Evolutionary conservation across 192 early-diverging fungal genomes (phyloP).

Genomic region (Bifiguratus adelaidae): DNA sequence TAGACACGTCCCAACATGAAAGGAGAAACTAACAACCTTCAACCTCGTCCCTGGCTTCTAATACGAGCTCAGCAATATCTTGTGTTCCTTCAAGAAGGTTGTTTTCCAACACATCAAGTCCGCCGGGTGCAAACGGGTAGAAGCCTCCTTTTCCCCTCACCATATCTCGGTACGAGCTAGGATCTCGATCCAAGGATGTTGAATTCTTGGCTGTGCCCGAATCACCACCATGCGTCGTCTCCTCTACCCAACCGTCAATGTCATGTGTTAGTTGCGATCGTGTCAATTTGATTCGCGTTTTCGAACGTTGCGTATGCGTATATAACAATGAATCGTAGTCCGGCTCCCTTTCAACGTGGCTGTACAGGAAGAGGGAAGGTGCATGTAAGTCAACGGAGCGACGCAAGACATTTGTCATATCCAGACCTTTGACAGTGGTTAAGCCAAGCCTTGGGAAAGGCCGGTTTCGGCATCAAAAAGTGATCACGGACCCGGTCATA

Average conservation of each 20-base stretch:
- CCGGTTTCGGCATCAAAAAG: constrained; percentile 37
- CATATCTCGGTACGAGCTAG: constrained; percentile 45
- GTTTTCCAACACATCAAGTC: constrained; percentile 1
- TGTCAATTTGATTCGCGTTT: constrained; percentile 30
- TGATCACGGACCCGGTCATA: too few relatives aligned
- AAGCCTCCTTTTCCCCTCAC: constrained; percentile 57
- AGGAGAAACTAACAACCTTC: constrained; percentile 12
- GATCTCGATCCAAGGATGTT: constrained; percentile 55
- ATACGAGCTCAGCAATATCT: neutral
- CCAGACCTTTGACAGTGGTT: constrained; percentile 41
- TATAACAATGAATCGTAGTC: neutral
- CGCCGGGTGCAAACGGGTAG: constrained; percentile 70
- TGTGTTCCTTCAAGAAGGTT: neutral
- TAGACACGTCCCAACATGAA: constrained; percentile 9
- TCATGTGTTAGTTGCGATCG: constrained; percentile 33
- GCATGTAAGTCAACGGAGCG: too few relatives aligned
- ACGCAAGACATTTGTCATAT: neutral
- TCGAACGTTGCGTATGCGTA: constrained; percentile 13
- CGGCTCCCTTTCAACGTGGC: neutral
- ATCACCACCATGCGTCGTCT: constrained; percentile 29
- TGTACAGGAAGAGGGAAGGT: too few relatives aligned
- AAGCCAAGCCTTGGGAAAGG: constrained; percentile 41
- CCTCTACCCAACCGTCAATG: constrained; percentile 38
- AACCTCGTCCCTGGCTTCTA: constrained; percentile 1
- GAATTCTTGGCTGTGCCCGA: constrained; percentile 48